phyloP scores from a whole-genome alignment of 2,329 filamentous ascomycete species.

The Juglanconis sp. region DNA sequence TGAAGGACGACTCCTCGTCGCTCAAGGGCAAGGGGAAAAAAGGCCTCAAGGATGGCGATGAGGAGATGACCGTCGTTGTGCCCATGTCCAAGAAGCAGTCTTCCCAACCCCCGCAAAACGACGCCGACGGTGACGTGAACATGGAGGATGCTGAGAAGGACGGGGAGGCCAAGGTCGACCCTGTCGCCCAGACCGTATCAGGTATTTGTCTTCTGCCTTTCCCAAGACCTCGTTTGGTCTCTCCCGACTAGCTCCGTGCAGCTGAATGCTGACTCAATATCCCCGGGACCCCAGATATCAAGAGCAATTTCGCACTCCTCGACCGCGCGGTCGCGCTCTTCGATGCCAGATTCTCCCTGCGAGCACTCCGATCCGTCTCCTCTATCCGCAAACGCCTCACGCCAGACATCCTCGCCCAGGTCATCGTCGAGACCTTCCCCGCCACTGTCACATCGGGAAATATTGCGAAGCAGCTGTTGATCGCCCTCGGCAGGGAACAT shows the following conservation, averaged over 20 bases:
- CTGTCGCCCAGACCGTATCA: conserved; percentile 56
- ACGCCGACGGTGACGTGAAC: conserved; percentile 66
- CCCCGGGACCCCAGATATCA: conserved; percentile 67
- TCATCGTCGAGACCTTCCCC: conserved; percentile 77
- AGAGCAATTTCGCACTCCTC: conserved; percentile 86
- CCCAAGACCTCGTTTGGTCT: not conserved
- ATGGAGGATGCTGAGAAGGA: conserved; percentile 64
- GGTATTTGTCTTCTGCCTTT: conserved; percentile 41
- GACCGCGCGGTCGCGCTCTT: conserved; percentile 91
- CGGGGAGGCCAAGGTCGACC: conserved; percentile 56
- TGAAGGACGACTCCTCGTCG: conserved; percentile 52
- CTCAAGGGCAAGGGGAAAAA: conserved; percentile 66
- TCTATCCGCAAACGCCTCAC: conserved; percentile 89
- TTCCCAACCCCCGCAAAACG: conserved; percentile 52
- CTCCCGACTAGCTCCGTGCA: not conserved
- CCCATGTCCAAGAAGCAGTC: conserved; percentile 67
- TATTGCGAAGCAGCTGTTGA: conserved; percentile 67
- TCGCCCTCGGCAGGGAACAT: conserved; percentile 65
- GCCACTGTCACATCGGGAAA: conserved; percentile 57
- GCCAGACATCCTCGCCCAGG: conserved; percentile 74
- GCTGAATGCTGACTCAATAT: not conserved
- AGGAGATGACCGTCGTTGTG: conserved; percentile 79
- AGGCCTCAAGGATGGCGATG: conserved; percentile 62
- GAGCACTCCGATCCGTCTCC: conserved; percentile 91
- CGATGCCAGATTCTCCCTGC: conserved; percentile 90